Conservation (phyloP, 75 land plant genomes). For the Adiantum capillusveneris region DNA sequence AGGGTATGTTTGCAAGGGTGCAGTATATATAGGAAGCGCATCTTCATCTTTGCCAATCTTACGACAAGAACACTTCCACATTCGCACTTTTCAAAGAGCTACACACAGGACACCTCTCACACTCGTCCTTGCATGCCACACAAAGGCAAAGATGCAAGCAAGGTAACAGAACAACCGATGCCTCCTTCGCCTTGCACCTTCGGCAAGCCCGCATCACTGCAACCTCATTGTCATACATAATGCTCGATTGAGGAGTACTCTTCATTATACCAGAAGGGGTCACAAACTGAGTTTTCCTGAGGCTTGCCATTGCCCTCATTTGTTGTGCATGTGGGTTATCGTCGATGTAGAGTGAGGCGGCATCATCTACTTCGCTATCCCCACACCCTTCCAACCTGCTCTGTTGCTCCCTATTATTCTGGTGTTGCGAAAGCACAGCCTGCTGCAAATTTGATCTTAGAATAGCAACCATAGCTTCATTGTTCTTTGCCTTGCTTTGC, state of each 20-base stretch:
- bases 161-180: slow-evolving; percentile 54
- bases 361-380: slow-evolving; percentile 75
- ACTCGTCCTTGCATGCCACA: slow-evolving; percentile 35
- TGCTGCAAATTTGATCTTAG: slow-evolving; percentile 63
- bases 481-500: slow-evolving; percentile 59
- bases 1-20: no score
- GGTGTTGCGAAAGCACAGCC: slow-evolving; percentile 41
- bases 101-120: slow-evolving; percentile 46
- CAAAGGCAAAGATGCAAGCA: slow-evolving; percentile 69
- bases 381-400: slow-evolving; percentile 77
- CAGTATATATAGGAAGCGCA: no score
- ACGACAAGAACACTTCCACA: slow-evolving; percentile 41
- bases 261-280: no score
- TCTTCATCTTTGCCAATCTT: slow-evolving; percentile 1
- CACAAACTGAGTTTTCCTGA: background rate
- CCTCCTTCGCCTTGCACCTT: slow-evolving; percentile 29
- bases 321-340: slow-evolving; percentile 9
- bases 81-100: slow-evolving; percentile 27
- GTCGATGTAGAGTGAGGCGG: slow-evolving; percentile 37
- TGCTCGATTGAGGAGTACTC: no score
- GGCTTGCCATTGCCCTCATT: background rate
- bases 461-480: slow-evolving; percentile 48
- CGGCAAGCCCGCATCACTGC: slow-evolving; percentile 20
- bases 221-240: slow-evolving; percentile 1
- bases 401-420: slow-evolving; percentile 42